Evolutionary conservation across 2,329 filamentous ascomycete genomes (phyloP), one percentile per base, ranked within the genome.

Genomic region (Exophiala xenobiotica): DNA sequence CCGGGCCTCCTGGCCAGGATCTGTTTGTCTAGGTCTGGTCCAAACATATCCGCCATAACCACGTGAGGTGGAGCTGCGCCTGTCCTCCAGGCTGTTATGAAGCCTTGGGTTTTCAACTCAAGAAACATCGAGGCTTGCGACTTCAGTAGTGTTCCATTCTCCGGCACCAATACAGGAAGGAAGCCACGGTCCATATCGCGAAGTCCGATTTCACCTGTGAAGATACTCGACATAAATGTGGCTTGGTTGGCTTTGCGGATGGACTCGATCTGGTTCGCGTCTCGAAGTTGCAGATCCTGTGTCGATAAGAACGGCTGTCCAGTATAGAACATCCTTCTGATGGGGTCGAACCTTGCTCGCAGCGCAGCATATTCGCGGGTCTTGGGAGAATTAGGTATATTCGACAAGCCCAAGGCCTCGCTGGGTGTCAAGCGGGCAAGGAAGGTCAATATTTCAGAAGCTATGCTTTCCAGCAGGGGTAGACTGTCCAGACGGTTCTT

Each of bases 101-200:
- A 86, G 11, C 82, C 81, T 64, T 86, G 83, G 1, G 83, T 85
- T 67, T 86, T 86, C 14, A 86, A 68, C 55, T 85, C 82, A 11
- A 86, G 72, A 58, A 79, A 83, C 20, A 86, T 69, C 11, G 78
- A 75, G 1, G 79, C 80, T 60, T 84, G 81, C 54, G 77, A 79
- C 59, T 82, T 82, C 16, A 82, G 67, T 18, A 86, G 64, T 8
- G 78, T 73, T 29, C 74, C 75, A 19, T 80, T 79, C 48, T 82
- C 76, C 0, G 80, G 78, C 6, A 84, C 79, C 62, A 86, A 86
- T 0, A 80, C 81, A 38, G 84, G 78, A 19, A 86, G 70, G 62
- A 86, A 86, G 58, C 78, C 74, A 38, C 82, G 77, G 61, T 86
- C 82, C 37, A 86, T 67, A 56, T 85, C 79, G 42, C 78, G 79